Evolutionary conservation across 371 early-diverging fungal species (phyloP).

Genomic region (Mycotypha africana): DNA sequence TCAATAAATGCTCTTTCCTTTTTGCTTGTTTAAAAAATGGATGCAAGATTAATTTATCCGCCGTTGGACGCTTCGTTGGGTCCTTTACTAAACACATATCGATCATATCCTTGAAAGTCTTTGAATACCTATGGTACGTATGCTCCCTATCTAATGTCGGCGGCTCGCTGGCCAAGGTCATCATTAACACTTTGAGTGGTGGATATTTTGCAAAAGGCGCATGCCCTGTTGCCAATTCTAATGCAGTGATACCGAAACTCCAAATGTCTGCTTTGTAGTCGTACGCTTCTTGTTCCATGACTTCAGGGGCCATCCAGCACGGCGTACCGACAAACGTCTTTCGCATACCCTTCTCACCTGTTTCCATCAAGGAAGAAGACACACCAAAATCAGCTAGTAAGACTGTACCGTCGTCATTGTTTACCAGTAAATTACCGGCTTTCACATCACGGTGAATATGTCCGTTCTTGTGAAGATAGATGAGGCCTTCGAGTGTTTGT

Average conservation of each 20-base stretch:
- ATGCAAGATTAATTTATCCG: conserved; percentile 74
- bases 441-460: conserved; percentile 93
- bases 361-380: conserved; percentile 71
- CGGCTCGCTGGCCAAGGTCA: conserved; percentile 85
- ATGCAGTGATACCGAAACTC: conserved; percentile 89
- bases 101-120: conserved; percentile 81
- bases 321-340: conserved; percentile 93
- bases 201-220: conserved; percentile 92
- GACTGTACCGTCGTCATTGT: conserved; percentile 79
- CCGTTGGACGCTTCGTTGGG: conserved; percentile 72
- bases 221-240: conserved; percentile 88
- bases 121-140: conserved; percentile 71
- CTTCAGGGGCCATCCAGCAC: conserved; percentile 91
- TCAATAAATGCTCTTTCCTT: conserved; percentile 62
- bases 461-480: conserved; percentile 83
- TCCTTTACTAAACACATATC: conserved; percentile 81
- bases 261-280: conserved; percentile 91
- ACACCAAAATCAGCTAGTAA: conserved; percentile 91
- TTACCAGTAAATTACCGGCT: conserved; percentile 84
- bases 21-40: conserved; percentile 82
- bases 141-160: conserved; percentile 80
- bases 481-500: conserved; percentile 78
- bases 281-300: conserved; percentile 76
- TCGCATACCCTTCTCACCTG: conserved; percentile 68
- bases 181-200: conserved; percentile 85